Evolutionary conservation across 2,329 filamentous ascomycete species (phyloP), one percentile per base, ranked within the genome.

Genomic region (Hyphodiscus sp.): DNA sequence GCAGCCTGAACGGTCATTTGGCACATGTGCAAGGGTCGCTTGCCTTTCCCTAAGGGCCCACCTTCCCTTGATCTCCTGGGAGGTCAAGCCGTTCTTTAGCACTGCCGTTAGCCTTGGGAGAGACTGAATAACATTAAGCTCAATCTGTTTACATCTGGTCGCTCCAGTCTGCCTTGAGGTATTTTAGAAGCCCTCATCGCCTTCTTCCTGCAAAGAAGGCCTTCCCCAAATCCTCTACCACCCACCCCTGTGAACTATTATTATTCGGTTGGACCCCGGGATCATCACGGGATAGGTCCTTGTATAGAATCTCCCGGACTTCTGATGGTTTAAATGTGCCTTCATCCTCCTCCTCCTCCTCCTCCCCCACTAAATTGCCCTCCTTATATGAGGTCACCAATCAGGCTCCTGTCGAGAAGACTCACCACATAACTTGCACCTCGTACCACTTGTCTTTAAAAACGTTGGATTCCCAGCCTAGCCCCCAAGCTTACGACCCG

Each of bases 371-470:
- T 55, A 54, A 54, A 56, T 49, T 23, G 38, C 18, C 29, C 43
- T 41, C 42, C 20, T 47, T 48, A 52, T 45, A 55, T 57, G 54
- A 56, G 44, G 29, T 58, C 51, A 56, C 56, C 56, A 58, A 59
- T 60, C 54, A 62, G 46, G 41, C 52, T 49, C 33, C 38, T 41
- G n/a, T 29, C 38, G 16, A 41, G 20, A 41, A 33, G 30, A 16
- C 30, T 44, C 50, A 54, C 20, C 43, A 33, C 30, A 20, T 20
- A 20, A 38, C 26, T 46, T 42, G 16, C 29, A 20, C 38, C 26
- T 46, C 45, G 16, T 29, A 46, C 23, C 33, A 33, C 20, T 59
- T 47, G 49, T 53, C 50, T 8, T 26, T 26, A 26, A 55, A 53
- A 48, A 38, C 44, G 43, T 47, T 48, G 56, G 48, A 29, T 51